Evolutionary conservation across 306 rosid species (phyloP).

Genomic region (Carpinus viminea): DNA sequence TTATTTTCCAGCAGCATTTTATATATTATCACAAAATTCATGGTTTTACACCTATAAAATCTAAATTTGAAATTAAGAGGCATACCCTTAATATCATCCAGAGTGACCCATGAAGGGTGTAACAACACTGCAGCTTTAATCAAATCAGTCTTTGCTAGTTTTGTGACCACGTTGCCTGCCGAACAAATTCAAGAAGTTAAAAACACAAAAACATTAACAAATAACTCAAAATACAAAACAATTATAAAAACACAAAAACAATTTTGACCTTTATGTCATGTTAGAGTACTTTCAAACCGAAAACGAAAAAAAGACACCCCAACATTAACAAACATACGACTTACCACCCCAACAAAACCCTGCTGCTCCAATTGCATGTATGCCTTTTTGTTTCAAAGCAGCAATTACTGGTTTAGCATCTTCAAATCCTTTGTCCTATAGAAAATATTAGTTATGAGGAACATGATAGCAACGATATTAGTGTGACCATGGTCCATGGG

Average conservation of each 20-base stretch:
- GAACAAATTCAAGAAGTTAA: not conserved
- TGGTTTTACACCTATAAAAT: not conserved
- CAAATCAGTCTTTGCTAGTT: not conserved
- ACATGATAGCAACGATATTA: not conserved
- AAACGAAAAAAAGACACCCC: not conserved
- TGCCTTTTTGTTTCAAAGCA: not conserved
- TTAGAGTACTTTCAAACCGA: not conserved
- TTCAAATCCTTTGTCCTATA: not conserved
- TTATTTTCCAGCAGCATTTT: too few species aligned
- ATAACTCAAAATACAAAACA: too few species aligned
- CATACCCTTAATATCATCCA: constrained; percentile 8
- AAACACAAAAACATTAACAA: too few species aligned
- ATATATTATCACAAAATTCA: too few species aligned
- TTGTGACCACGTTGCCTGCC: not conserved
- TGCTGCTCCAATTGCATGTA: constrained; percentile 2
- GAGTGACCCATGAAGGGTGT: constrained; percentile 16
- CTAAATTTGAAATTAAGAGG: not conserved
- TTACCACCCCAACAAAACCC: constrained; percentile 14
- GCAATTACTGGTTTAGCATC: not conserved
- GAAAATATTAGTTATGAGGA: not conserved
- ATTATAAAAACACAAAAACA: too few species aligned
- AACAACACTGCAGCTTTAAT: constrained; percentile 12
- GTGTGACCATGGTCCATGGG: not conserved
- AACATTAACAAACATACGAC: not conserved
- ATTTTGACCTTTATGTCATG: too few species aligned